phyloP scores from a whole-genome alignment of 345 rosid genomes.

The Abelmoschus esculentus region DNA sequence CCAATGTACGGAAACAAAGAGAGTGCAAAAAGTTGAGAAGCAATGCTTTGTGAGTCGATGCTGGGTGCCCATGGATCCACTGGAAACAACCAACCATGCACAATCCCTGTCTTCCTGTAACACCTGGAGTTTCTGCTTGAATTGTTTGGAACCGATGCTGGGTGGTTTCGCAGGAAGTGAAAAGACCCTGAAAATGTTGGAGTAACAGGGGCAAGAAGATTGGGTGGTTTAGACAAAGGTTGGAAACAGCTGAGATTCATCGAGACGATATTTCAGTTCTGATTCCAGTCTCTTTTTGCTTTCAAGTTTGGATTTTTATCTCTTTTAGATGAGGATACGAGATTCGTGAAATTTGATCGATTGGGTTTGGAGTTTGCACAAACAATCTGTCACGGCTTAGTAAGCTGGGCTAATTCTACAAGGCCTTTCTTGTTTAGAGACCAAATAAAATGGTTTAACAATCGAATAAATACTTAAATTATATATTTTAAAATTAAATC shows the following conservation, averaged over 20 bases:
- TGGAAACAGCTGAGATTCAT: conserved; percentile 22
- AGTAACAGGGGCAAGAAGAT: conserved; percentile 2
- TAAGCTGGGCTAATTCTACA: neutral
- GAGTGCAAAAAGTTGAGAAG: conserved; percentile 68
- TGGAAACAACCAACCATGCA: conserved; percentile 48
- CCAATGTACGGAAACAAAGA: conserved; percentile 86
- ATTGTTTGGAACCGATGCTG: too few relatives aligned
- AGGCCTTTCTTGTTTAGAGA: neutral
- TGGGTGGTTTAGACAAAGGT: conserved; percentile 14
- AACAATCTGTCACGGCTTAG: neutral
- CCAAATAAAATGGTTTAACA: neutral
- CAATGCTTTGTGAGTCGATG: conserved; percentile 72
- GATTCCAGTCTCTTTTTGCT: neutral
- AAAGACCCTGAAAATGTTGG: conserved; percentile 10
- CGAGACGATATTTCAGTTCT: neutral
- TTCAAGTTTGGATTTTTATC: neutral
- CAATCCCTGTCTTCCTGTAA: conserved; percentile 10
- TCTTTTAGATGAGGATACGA: neutral
- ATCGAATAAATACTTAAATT: too few relatives aligned
- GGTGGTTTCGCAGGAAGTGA: conserved; percentile 16
- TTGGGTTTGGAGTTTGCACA: neutral
- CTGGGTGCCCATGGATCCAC: conserved; percentile 88
- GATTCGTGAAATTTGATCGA: neutral
- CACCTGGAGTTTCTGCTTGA: too few relatives aligned
- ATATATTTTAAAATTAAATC: too few relatives aligned